These are phyloP conservation scores for Pseudocercospora fuligena DNA, from an alignment of 2,329 filamentous ascomycete genomes.

Conservation along the genomic window DNA sequence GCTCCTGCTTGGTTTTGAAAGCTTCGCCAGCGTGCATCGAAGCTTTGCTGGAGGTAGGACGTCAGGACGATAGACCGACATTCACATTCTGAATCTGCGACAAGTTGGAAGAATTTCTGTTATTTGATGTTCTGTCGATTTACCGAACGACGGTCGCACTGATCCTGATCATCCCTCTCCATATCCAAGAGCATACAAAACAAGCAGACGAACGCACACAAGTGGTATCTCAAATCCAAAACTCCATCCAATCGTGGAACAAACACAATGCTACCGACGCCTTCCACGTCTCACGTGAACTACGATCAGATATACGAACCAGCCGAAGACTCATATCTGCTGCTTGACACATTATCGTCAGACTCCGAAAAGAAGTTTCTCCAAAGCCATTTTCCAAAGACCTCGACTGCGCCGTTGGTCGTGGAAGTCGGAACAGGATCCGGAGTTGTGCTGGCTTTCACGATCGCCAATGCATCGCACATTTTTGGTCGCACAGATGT, in stretches of 20 bases:
- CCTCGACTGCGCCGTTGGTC: conserved; percentile 58
- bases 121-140: not conserved
- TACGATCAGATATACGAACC: conserved; percentile 93
- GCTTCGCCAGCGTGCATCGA: not conserved
- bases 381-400: conserved; percentile 59
- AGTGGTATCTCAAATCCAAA: conserved; percentile 16
- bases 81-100: not conserved
- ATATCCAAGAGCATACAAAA: not conserved
- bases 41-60: not conserved
- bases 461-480: conserved; percentile 71
- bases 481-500: conserved; percentile 76
- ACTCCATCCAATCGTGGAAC: not conserved
- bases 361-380: conserved; percentile 71
- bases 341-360: conserved; percentile 88
- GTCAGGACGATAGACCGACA: not conserved
- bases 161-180: not conserved
- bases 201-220: not conserved
- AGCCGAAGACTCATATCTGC: conserved; percentile 91
- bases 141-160: not conserved
- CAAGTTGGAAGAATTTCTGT: not conserved
- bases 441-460: conserved; percentile 89
- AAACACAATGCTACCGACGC: conserved; percentile 81
- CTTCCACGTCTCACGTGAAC: conserved; percentile 87
- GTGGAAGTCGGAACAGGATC: conserved; percentile 91
- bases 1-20: not conserved